Evolutionary conservation across 2,329 filamentous ascomycete genomes (phyloP), one percentile per base, ranked within the genome.

Genomic region (Fusarium sp.): DNA sequence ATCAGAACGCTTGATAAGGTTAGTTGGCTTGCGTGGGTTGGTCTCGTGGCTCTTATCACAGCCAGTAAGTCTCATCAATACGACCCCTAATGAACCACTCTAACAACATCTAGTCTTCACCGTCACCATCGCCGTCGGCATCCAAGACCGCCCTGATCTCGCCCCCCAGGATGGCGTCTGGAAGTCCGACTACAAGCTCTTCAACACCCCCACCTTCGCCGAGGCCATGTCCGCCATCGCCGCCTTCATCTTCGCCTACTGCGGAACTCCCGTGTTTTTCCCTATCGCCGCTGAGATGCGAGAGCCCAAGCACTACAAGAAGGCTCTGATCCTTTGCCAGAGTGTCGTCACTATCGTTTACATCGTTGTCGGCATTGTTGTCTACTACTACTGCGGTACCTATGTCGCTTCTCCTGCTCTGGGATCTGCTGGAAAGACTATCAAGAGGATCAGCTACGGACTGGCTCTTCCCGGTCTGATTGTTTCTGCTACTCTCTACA

Each of bases 361-460:
- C 15, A 24, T 77, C 5, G 62, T 75, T 7, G 77, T 82, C 7
- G 75, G 75, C 10, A 68, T 77, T 2, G 80, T 84, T 1, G 79
- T 85, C 5, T 85, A 85, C 75, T 80, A 80, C 55, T 84, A 76
- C 70, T 84, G 81, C 65, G 83, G 84, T 2, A 81, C 80, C 2
- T 84, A 80, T 49, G 81, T 85, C 3, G 80, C 83, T 1, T 84
- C 82, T 0, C 84, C 83, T 0, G 82, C 83, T n/a, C 78, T 85
- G 6, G 84, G 83, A 10, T 83, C 81, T 6, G 83, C 82, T 3
- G 83, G 83, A 8, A 28, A 53, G 3, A 63, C 72, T 1, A 74
- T 83, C 52, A 84, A 84, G 77, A 84, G 80, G 64, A 68, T 84
- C 20, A 77, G 74, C 57, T 85, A 85, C 50, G 83, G 81, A 2